Conservation (phyloP, 257 asterid genomes). For the Salvia rosmarinus region DNA sequence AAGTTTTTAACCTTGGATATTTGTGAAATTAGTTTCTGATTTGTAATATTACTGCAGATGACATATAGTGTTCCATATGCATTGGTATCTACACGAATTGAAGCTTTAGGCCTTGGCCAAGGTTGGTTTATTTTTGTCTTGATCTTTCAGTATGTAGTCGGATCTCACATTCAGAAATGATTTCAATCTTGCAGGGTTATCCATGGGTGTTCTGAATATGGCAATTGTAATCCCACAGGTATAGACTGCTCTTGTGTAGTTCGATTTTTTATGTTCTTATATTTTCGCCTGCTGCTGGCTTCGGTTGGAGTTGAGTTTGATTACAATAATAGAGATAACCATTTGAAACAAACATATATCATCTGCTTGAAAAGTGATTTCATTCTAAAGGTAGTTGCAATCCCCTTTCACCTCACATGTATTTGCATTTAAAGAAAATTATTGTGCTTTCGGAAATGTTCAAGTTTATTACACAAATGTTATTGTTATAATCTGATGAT, state of each 20-base stretch:
- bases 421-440: too few species aligned
- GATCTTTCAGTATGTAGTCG: neutral
- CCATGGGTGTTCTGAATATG: slow-evolving; percentile 83
- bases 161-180: slow-evolving; percentile 34
- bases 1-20: neutral
- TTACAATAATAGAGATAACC: neutral
- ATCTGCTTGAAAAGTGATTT: neutral
- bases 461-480: neutral
- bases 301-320: neutral
- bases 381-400: neutral
- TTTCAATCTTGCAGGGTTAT: slow-evolving; percentile 62
- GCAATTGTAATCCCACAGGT: slow-evolving; percentile 93
- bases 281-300: neutral
- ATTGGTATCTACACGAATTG: slow-evolving; percentile 61
- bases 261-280: neutral
- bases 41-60: slow-evolving; percentile 28
- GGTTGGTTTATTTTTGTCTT: slow-evolving; percentile 53
- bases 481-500: too few species aligned
- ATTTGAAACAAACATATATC: neutral
- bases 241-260: slow-evolving; percentile 12
- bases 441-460: too few species aligned
- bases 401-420: neutral
- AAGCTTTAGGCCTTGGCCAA: slow-evolving; percentile 67
- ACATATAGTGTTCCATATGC: slow-evolving; percentile 93
- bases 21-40: slow-evolving; percentile 16